phyloP scores from a whole-genome alignment of 805 yeast genomes.

The Ogataea glucozyma region DNA sequence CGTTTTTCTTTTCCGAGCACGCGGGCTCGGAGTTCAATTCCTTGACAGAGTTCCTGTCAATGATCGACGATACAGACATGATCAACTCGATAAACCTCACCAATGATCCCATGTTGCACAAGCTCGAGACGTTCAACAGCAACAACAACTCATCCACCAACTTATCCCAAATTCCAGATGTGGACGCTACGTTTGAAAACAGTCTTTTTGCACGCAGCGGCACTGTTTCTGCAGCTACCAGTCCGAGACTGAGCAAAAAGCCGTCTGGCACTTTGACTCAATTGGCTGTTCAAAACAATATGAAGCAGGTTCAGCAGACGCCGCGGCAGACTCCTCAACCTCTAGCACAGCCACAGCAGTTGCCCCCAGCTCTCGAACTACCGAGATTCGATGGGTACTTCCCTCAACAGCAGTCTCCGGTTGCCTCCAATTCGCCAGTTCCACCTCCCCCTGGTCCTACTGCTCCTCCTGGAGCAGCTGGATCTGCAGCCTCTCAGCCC shows the following conservation, averaged over 20 bases:
- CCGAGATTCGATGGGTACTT: slow-evolving; percentile 8
- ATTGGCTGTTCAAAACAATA: slow-evolving; percentile 20
- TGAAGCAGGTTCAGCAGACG: slow-evolving; percentile 16
- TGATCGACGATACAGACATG: slow-evolving; percentile 84
- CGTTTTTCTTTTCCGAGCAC: slow-evolving; percentile 84
- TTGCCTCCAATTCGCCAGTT: slow-evolving; percentile 3
- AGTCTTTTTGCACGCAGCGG: slow-evolving; percentile 12
- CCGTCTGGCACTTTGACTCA: slow-evolving; percentile 20
- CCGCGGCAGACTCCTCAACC: too few relatives aligned
- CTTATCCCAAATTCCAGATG: slow-evolving; percentile 13
- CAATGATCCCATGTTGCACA: slow-evolving; percentile 40
- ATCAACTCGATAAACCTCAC: slow-evolving; percentile 43
- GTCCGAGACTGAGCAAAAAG: slow-evolving; percentile 13
- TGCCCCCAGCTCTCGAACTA: not conserved
- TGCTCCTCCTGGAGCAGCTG: slow-evolving; percentile 6
- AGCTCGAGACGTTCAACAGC: slow-evolving; percentile 32
- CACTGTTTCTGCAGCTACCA: slow-evolving; percentile 5
- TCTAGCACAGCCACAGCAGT: slow-evolving; percentile 12
- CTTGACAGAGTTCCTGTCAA: slow-evolving; percentile 80
- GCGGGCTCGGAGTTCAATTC: slow-evolving; percentile 93
- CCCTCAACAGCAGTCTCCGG: slow-evolving; percentile 9
- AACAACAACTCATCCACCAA: slow-evolving; percentile 25
- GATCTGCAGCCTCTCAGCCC: slow-evolving; percentile 23
- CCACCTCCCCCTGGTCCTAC: slow-evolving; percentile 1
- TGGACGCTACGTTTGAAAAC: slow-evolving; percentile 20